Base-by-base conservation (phyloP, 108 stramenopile genomes). In the Nitzschia sp. region DNA sequence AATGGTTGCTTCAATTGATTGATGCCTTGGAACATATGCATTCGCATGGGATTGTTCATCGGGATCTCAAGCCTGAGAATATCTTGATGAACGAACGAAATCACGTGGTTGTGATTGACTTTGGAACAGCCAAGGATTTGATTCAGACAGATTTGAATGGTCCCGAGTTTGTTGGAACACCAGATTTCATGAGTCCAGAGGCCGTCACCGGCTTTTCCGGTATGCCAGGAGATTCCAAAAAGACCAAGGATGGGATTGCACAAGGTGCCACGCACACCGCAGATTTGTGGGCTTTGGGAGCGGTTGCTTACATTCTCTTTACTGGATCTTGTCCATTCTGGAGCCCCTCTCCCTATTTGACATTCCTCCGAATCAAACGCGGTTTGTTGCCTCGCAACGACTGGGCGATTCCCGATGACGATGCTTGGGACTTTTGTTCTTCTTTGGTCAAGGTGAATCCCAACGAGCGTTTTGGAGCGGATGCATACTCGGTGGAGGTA, bases 101-200 rank as follows among this genome's bases (percentile, higher is more conserved):
- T 41, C 91, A 95, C 58, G 76, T 98, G 0, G 86, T 97, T 50
- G 73, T 99, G 39, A 91, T 98, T 67, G 98, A 99, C 80, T 98
- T 98, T 66, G 98, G 98, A 25, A 97, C 98, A 0, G 92, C 95
- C 43, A 98, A 99, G 70, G 98, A 99, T 74, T 70, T 96, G 59
- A 70, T 95, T 19, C 64, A 91, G 26, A 90, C 90, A 0, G 93
- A 95, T 64, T 79, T 97, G 70, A 99, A 99, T 72, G 98, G 98
- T 5, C 97, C 97, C 11, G 96, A 99, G 57, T 99, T 99, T 75
- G 97, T 98, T 5, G 98, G 98, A 8, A 98, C 98, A n/a, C 95
- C 98, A 0, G 97, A 99, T 73, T 99, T 97, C 75, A 98, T 99
- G 98, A 72, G 83, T 25, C 98, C 98, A 6, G 96, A 97, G 72